Evolutionary conservation across 2,329 filamentous ascomycete genomes (phyloP), one percentile per base, ranked within the genome.

Genomic region (Mariannaea elegans): DNA sequence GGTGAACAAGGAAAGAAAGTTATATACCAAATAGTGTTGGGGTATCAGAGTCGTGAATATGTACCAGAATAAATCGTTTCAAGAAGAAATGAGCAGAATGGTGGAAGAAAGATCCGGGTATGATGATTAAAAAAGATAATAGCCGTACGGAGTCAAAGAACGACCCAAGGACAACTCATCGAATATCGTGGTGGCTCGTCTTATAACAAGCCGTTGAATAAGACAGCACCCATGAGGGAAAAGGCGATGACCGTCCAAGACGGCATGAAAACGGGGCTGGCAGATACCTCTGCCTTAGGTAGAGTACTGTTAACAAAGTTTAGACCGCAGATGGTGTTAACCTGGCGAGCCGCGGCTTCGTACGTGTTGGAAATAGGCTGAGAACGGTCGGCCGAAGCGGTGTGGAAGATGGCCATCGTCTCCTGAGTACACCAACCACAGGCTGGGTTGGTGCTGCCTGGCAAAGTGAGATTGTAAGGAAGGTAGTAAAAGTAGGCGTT

Each of bases 401-500:
- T 77, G 52, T 90, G 87, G 75, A 91, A 97, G 16, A 97, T 85
- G 23, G 83, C 82, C 93, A 98, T 97, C 4, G 91, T 94, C 61
- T 91, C 82, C 71, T 89, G 82, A 41, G 95, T 81, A 74, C 95
- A 98, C 38, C 79, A 78, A 67, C 86, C 89, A 79, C 95, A 99
- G 1, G 84, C 87, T 1, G 93, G 92, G n/a, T 82, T 81, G 23
- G 88, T 86, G 19, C 84, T 84, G 13, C 80, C 82, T 0, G 92
- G 91, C 12, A 97, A 79, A 1, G 82, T 76, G 38, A 88, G 83
- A 59, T 95, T 95, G 55, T 97, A 83, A 0, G 94, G 92, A 3
- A 98, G 81, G 70, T 90, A 94, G 78, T 97, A 99, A 32, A 95
- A 84, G 71, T 94, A 94, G 31, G 87, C 84, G 73, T 95, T 90